Percentiles rank a stretch among this genome's conserved stretches.
These are phyloP conservation scores for Penicillium cinerascens DNA, from an alignment of 495 filamentous ascomycete genomes.

Conservation along the genomic window DNA sequence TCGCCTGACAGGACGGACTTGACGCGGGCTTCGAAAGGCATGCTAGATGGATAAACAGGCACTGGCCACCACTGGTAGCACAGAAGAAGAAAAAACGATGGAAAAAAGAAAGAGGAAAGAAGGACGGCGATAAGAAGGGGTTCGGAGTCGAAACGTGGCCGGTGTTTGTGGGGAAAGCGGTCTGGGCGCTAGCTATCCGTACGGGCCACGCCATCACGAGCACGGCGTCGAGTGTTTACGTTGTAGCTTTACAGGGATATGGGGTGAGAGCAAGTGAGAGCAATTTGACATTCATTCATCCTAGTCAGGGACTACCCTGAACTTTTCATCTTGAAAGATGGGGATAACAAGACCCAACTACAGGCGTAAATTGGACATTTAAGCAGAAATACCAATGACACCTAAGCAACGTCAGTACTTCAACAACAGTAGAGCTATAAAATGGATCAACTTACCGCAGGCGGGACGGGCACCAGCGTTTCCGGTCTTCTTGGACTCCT, in stretches of 20 bases:
- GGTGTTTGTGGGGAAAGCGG: constrained; percentile 33
- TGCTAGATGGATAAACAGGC: constrained; percentile 21
- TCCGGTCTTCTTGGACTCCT: constrained; percentile 96
- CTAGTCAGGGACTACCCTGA: constrained; percentile 23
- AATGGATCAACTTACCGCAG: constrained; percentile 62
- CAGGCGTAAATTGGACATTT: constrained; percentile 23
- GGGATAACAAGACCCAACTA: constrained; percentile 17
- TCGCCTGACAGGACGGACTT: constrained; percentile 94
- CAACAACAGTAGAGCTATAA: not conserved
- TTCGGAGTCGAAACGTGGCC: constrained; percentile 31
- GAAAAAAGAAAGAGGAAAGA: constrained; percentile 12
- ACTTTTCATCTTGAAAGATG: constrained; percentile 19
- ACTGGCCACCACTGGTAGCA: constrained; percentile 18
- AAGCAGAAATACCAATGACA: constrained; percentile 83
- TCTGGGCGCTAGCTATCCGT: constrained; percentile 17
- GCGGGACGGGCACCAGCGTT: constrained; percentile 91
- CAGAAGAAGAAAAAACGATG: constrained; percentile 9
- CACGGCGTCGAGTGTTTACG: not conserved
- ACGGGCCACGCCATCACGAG: not conserved
- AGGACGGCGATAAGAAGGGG: constrained; percentile 15
- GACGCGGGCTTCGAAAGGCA: constrained; percentile 69
- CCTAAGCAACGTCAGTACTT: constrained; percentile 34
- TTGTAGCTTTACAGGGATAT: not conserved
- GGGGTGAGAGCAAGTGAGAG: not conserved
- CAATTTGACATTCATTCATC: constrained; percentile 26